Percentiles rank a stretch among this genome's conserved stretches.
Evolutionary conservation across 306 rosid genomes (phyloP).

Genomic region (Boehmeria nivea): DNA sequence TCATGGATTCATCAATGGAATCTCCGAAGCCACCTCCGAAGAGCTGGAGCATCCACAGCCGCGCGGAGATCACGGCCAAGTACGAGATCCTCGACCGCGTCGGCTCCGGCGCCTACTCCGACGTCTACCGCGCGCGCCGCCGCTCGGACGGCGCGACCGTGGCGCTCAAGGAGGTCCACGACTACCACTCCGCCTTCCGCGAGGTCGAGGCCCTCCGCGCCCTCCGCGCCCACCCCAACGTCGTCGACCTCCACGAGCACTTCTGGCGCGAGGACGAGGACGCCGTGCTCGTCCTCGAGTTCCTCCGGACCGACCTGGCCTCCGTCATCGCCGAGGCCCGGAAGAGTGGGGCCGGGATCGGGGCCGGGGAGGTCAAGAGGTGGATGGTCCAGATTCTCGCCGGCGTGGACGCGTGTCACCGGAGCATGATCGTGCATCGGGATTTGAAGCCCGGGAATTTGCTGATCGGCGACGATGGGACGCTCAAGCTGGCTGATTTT

Average conservation of each 20-base stretch:
- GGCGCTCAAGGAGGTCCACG: slow-evolving; percentile 91
- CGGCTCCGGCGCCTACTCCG: slow-evolving; percentile 89
- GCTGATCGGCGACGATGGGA: slow-evolving; percentile 69
- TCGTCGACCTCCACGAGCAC: slow-evolving; percentile 68
- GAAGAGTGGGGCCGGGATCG: slow-evolving; percentile 35
- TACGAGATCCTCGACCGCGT: slow-evolving; percentile 62
- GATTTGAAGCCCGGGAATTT: slow-evolving; percentile 80
- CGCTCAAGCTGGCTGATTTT: slow-evolving; percentile 81
- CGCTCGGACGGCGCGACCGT: slow-evolving; percentile 54
- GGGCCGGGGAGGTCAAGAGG: slow-evolving; percentile 52
- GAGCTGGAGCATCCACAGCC: slow-evolving; percentile 88
- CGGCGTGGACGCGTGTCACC: slow-evolving; percentile 75
- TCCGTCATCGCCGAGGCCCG: slow-evolving; percentile 50
- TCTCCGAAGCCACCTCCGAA: slow-evolving; percentile 39
- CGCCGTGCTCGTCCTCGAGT: slow-evolving; percentile 87
- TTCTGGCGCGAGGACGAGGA: slow-evolving; percentile 92
- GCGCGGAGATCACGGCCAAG: slow-evolving; percentile 60
- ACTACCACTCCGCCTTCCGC: slow-evolving; percentile 66
- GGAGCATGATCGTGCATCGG: slow-evolving; percentile 65
- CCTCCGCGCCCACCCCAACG: slow-evolving; percentile 52
- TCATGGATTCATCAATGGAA: slow-evolving; percentile 43
- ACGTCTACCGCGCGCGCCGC: slow-evolving; percentile 69
- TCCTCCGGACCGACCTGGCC: slow-evolving; percentile 48
- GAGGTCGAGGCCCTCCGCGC: slow-evolving; percentile 74
- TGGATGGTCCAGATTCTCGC: slow-evolving; percentile 75